A percentile compares a stretch with the other conserved stretches of the same genome.
Conservation (phyloP, 176 grass and related monocot genomes). For the Oryza glaberrima region DNA sequence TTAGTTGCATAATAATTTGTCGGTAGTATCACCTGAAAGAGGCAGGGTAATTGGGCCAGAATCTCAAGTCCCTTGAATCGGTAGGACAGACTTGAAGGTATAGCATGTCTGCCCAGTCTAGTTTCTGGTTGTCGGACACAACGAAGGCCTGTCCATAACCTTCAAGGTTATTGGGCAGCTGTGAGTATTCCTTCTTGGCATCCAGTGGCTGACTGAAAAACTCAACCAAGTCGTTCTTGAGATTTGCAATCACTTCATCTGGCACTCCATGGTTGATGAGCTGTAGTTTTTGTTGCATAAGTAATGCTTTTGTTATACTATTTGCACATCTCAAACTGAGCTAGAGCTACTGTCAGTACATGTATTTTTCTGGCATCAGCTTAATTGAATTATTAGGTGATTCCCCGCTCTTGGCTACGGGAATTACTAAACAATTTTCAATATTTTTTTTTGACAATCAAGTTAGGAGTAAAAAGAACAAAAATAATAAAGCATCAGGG, state of each 20-base stretch:
- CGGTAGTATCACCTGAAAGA: conserved; percentile 7
- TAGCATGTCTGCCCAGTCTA: conserved; percentile 53
- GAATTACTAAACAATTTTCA: too few species aligned
- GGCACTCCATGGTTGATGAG: conserved; percentile 43
- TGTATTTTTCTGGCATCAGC: too few species aligned
- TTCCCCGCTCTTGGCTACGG: too few species aligned
- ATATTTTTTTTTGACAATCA: too few species aligned
- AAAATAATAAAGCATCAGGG: too few species aligned
- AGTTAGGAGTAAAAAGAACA: too few species aligned
- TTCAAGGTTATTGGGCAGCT: conserved; percentile 14
- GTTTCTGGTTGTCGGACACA: conserved; percentile 37
- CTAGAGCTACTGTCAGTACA: not conserved
- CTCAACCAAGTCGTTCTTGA: conserved; percentile 19
- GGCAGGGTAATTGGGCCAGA: conserved; percentile 41
- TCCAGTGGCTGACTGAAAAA: conserved; percentile 36
- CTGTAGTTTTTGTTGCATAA: conserved; percentile 10
- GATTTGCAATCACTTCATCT: conserved; percentile 6
- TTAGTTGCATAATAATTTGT: not conserved
- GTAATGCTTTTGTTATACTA: not conserved
- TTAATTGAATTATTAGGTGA: too few species aligned
- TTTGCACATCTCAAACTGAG: not conserved
- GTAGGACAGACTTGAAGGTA: conserved; percentile 22
- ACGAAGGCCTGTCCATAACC: conserved; percentile 59
- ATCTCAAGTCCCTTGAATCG: conserved; percentile 27
- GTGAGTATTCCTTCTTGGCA: conserved; percentile 13